Percentiles rank a stretch among this genome's conserved stretches.
These are phyloP conservation scores for Clitoria ternatea DNA, from an alignment of 306 rosid species.

Conservation along the genomic window DNA sequence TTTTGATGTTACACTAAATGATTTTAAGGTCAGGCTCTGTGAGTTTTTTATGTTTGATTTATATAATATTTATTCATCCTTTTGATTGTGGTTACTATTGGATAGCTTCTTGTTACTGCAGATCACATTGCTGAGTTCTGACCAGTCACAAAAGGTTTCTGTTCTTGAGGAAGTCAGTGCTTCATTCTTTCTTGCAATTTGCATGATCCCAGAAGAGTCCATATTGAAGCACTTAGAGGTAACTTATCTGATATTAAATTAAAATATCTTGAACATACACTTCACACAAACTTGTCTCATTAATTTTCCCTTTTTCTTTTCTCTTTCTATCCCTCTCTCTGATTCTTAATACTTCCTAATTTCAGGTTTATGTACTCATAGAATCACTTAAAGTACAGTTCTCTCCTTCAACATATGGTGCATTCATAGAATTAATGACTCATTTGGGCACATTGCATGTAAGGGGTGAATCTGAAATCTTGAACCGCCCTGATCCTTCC, in stretches of 20 bases:
- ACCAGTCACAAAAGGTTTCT: slow-evolving; percentile 41
- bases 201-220: slow-evolving; percentile 65
- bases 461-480: slow-evolving; percentile 32
- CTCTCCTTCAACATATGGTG: slow-evolving; percentile 64
- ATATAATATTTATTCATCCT: slow-evolving; percentile 18
- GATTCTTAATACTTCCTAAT: slow-evolving; percentile 23
- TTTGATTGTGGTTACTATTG: slow-evolving; percentile 16
- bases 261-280: not conserved
- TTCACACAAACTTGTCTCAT: not conserved
- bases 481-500: slow-evolving; percentile 23
- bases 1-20: slow-evolving; percentile 59
- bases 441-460: slow-evolving; percentile 27
- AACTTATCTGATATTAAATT: not conserved
- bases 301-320: not conserved
- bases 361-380: slow-evolving; percentile 53
- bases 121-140: slow-evolving; percentile 49
- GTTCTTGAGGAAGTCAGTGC: slow-evolving; percentile 54
- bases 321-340: not conserved
- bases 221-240: slow-evolving; percentile 79
- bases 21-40: slow-evolving; percentile 59
- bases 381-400: slow-evolving; percentile 54
- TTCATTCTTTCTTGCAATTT: slow-evolving; percentile 51
- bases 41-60: slow-evolving; percentile 3
- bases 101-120: slow-evolving; percentile 26
- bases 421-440: slow-evolving; percentile 46